These are phyloP conservation scores for Hypoxylon rubiginosum DNA, from an alignment of 2,329 filamentous ascomycete genomes.

Conservation along the genomic window DNA sequence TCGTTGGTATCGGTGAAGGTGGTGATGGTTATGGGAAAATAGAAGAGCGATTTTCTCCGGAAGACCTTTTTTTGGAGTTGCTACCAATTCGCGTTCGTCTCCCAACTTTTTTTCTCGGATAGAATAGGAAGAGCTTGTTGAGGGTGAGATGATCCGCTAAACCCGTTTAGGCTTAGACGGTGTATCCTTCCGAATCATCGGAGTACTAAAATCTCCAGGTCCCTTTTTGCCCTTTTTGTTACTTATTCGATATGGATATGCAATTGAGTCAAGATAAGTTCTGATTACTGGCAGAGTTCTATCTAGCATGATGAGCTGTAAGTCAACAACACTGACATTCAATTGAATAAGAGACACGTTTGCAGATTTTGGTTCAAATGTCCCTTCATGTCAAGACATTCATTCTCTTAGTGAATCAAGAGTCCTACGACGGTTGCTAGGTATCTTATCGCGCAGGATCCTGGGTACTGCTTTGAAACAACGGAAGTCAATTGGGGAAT, in stretches of 20 bases:
- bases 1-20: constrained; percentile 18
- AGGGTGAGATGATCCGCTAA: constrained; percentile 37
- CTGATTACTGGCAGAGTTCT: neutral
- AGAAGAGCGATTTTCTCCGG: constrained; percentile 50
- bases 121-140: constrained; percentile 47
- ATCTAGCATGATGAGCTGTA: neutral
- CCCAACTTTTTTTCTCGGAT: constrained; percentile 48
- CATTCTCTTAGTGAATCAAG: neutral
- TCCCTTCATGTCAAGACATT: neutral
- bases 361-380: neutral
- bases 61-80: constrained; percentile 45
- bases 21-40: constrained; percentile 22
- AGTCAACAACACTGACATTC: neutral
- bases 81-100: constrained; percentile 36
- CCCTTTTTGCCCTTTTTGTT: neutral
- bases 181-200: constrained; percentile 24
- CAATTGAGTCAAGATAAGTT: neutral
- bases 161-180: constrained; percentile 27
- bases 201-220: constrained; percentile 24
- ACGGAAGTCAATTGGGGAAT: constrained; percentile 37
- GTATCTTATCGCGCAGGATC: neutral
- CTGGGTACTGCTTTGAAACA: too few relatives aligned
- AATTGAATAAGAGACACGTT: neutral
- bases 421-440: neutral
- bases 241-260: neutral